Conservation (phyloP, 495 filamentous ascomycete genomes). For the Pyronema omphalodes region DNA sequence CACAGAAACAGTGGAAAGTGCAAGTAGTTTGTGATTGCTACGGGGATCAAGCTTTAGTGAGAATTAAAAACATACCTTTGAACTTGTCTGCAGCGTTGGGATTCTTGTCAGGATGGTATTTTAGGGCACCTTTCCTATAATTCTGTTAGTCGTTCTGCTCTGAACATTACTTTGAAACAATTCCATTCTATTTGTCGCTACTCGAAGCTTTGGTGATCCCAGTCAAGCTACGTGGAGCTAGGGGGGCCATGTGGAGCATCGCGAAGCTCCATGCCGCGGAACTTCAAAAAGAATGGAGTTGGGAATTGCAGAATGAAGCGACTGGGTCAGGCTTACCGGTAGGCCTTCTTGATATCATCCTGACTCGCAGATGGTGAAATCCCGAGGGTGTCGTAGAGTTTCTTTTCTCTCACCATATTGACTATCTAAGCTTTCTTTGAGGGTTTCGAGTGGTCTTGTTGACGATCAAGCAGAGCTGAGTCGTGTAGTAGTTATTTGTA, state of each 20-base stretch:
- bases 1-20: too few relatives aligned
- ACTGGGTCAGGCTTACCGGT: conserved; percentile 40
- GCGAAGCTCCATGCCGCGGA: too few relatives aligned
- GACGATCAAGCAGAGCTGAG: too few relatives aligned
- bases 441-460: too few relatives aligned
- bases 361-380: conserved; percentile 62
- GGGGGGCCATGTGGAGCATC: too few relatives aligned
- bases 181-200: not conserved
- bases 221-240: not conserved
- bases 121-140: conserved; percentile 64
- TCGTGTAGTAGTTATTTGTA: too few relatives aligned
- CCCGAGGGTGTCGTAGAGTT: conserved; percentile 60
- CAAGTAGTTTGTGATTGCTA: not conserved
- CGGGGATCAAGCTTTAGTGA: not conserved
- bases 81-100: conserved; percentile 72
- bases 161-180: not conserved
- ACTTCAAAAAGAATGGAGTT: not conserved
- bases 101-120: conserved; percentile 94
- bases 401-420: conserved; percentile 68
- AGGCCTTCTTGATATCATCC: conserved; percentile 96
- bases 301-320: not conserved
- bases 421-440: too few relatives aligned
- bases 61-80: conserved; percentile 35
- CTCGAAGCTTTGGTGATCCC: conserved; percentile 4
- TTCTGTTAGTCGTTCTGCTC: not conserved